Conservation (phyloP, 129 eudicot species). For the Rutidosis leptorrhynchoides region DNA sequence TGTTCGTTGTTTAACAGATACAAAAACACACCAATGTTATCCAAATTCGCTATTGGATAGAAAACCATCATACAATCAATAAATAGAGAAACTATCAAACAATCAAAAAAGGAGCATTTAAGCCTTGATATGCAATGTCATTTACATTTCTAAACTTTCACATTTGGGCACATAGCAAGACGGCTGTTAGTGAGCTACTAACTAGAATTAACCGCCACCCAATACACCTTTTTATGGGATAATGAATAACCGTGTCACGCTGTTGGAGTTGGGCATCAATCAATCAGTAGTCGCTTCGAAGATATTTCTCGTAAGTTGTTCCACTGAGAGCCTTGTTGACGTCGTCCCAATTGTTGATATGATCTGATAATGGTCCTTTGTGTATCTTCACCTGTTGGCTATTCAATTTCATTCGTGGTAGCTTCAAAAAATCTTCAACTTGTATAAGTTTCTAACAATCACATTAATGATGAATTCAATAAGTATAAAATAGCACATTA, state of each 20-base stretch:
- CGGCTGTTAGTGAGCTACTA: conserved; percentile 18
- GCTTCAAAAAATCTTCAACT: conserved; percentile 66
- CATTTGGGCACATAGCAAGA: neutral
- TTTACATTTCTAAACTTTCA: conserved; percentile 12
- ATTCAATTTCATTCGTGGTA: conserved; percentile 52
- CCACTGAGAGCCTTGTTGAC: conserved; percentile 64
- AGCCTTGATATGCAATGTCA: neutral
- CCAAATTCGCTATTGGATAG: neutral
- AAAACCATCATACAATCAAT: neutral
- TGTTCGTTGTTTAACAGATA: neutral
- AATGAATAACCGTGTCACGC: neutral
- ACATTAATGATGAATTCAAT: neutral
- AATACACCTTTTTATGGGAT: neutral
- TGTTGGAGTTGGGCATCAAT: neutral
- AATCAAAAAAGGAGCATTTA: neutral
- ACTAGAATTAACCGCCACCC: neutral
- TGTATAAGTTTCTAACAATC: conserved; percentile 56
- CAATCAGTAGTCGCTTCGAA: conserved; percentile 52
- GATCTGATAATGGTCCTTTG: conserved; percentile 65
- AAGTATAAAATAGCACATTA: neutral
- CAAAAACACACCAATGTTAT: neutral
- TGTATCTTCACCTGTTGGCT: conserved; percentile 84
- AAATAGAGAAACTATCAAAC: neutral
- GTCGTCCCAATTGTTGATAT: conserved; percentile 71
- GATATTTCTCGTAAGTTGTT: conserved; percentile 70